Base-by-base conservation (phyloP, 331 rosid species). In the Malus hybrid region DNA sequence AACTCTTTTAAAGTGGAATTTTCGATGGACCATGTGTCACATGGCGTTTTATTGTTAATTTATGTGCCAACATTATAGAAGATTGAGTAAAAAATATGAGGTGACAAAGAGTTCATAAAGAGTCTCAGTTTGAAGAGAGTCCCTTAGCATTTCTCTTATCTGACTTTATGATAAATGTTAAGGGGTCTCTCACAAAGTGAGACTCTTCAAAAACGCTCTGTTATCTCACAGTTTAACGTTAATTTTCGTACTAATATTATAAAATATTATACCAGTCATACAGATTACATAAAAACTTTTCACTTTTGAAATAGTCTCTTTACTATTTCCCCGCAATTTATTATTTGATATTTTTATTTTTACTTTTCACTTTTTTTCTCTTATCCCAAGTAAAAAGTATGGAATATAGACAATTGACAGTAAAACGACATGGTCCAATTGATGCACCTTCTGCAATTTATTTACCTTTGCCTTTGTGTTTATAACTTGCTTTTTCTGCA, bases 391-490 rank as follows among this genome's bases (percentile, higher is more conserved):
- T 34, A 20, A 54, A 16, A 54, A 54, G 59, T 19, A 54, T 6
- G 36, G 31, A 54, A 18, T 6, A 54, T 32, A 55, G 65, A 55
- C 14, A n/a, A 71, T 67, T 22, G 81, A 76, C 81, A 63, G 66
- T 74, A 83, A 76, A 77, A 75, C 62, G 85, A 71, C 87, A 75
- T 14, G 54, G 65, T 20, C 3, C 33, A 28, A 13, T 31, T 10
- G 74, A 65, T 65, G 84, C 80, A 74, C 73, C 70, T 50, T 33
- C 36, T 33, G 48, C 48, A 42, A 42, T 42, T 10, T 39, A 39
- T 36, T 36, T 36, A 36, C 42, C 42, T 7, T 36, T 36, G 19
- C 14, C 64, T 20, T 59, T n/a, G 50, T 57, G 85, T 63, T 34
- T 48, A 32, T 56, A 48, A 10, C 27, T 29, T 39, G 59, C 7